Conservation (phyloP, 164 flowering plant species). For the Annona cherimola region DNA sequence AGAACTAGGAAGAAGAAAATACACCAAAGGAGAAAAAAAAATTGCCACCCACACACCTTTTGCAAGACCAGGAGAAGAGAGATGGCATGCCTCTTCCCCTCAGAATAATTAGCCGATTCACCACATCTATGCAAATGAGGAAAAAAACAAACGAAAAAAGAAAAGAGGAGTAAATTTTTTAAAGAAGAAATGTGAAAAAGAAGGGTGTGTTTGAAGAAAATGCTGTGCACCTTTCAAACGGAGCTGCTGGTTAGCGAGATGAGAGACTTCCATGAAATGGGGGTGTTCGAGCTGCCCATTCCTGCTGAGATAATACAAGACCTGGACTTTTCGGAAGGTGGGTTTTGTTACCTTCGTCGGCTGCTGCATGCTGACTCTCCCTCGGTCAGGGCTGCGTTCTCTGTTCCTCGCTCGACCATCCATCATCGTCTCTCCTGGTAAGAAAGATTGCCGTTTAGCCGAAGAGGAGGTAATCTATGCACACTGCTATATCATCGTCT, state of each 20-base stretch:
- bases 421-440: conserved; percentile 13
- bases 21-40: neutral
- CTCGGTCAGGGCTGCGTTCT: conserved; percentile 35
- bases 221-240: conserved; percentile 19
- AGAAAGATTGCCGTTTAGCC: neutral
- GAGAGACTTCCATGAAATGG: conserved; percentile 69
- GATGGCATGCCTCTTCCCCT: conserved; percentile 89
- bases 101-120: conserved; percentile 54
- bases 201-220: neutral
- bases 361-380: conserved; percentile 18
- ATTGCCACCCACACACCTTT: conserved; percentile 42
- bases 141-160: neutral
- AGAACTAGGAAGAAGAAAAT: neutral
- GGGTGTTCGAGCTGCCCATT: conserved; percentile 73
- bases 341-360: conserved; percentile 17
- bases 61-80: conserved; percentile 90
- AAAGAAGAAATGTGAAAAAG: neutral
- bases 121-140: conserved; percentile 41
- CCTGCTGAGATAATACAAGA: conserved; percentile 53
- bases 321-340: conserved; percentile 38
- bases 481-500: neutral
- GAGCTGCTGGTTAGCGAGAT: conserved; percentile 10
- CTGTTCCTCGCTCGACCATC: conserved; percentile 28
- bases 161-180: neutral
- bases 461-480: neutral